These are phyloP conservation scores for Cordyceps militaris DNA, from an alignment of 2,329 filamentous ascomycete genomes.

Conservation along the genomic window DNA sequence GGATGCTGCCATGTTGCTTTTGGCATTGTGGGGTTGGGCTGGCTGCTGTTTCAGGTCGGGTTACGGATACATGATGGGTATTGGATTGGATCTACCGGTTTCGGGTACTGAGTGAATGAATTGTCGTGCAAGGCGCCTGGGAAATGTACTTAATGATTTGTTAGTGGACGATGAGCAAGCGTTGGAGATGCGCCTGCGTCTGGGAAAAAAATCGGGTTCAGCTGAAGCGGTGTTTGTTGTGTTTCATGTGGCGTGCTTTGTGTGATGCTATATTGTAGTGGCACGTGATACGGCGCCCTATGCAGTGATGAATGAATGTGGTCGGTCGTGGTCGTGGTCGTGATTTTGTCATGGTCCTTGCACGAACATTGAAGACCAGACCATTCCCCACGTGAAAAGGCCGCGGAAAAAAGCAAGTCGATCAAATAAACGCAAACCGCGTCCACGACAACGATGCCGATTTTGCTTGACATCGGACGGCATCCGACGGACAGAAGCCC, in stretches of 20 bases:
- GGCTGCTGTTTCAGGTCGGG: background rate
- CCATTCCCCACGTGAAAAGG: too few species aligned
- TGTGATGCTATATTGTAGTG: too few species aligned
- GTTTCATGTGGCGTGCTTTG: too few species aligned
- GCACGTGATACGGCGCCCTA: too few species aligned
- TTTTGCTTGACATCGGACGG: background rate
- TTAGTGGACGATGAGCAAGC: background rate
- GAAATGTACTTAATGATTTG: background rate
- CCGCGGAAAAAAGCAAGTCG: too few species aligned
- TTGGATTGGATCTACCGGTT: background rate
- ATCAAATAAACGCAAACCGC: too few species aligned
- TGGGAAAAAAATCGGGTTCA: background rate
- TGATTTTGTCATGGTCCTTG: too few species aligned
- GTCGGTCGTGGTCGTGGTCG: too few species aligned
- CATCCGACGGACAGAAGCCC: background rate
- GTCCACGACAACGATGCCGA: too few species aligned
- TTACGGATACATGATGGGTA: background rate
- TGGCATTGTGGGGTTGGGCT: background rate
- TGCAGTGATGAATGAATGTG: too few species aligned
- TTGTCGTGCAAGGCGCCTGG: slow-evolving; percentile 3
- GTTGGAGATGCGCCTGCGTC: background rate
- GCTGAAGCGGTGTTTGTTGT: too few species aligned
- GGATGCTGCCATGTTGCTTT: background rate
- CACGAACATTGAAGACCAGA: too few species aligned
- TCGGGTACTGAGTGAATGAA: background rate